Percentiles rank a stretch among this genome's conserved stretches.
These are phyloP conservation scores for Logfia minima DNA, from an alignment of 129 eudicot genomes.

Conservation along the genomic window DNA sequence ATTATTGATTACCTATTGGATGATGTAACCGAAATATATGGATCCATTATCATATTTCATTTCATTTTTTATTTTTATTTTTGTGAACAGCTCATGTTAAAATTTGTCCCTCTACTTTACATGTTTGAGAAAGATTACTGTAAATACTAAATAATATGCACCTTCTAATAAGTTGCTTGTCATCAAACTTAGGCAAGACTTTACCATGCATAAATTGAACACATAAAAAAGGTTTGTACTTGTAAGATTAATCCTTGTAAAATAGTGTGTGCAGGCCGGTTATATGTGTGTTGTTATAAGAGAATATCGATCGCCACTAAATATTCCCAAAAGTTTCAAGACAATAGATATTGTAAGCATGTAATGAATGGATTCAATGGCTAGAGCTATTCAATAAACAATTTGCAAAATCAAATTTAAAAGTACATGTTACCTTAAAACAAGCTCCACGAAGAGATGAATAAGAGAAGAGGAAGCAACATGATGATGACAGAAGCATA, in stretches of 20 bases:
- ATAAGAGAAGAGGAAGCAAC: constrained; percentile 1
- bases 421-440: background rate
- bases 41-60: background rate
- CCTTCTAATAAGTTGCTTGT: background rate
- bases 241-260: background rate
- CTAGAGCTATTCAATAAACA: background rate
- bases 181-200: background rate
- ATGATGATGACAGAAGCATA: constrained; percentile 58
- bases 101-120: background rate
- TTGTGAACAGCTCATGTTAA: background rate
- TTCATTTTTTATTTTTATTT: no score
- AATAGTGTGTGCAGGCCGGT: background rate
- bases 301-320: background rate
- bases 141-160: background rate
- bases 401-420: background rate
- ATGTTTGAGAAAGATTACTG: background rate
- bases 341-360: background rate
- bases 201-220: background rate
- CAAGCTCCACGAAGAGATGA: background rate
- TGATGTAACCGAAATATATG: background rate
- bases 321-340: background rate
- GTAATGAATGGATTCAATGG: background rate
- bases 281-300: background rate
- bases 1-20: background rate
- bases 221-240: no score